Conservation (phyloP, 129 eudicot genomes). For the Pittosporum tobira region DNA sequence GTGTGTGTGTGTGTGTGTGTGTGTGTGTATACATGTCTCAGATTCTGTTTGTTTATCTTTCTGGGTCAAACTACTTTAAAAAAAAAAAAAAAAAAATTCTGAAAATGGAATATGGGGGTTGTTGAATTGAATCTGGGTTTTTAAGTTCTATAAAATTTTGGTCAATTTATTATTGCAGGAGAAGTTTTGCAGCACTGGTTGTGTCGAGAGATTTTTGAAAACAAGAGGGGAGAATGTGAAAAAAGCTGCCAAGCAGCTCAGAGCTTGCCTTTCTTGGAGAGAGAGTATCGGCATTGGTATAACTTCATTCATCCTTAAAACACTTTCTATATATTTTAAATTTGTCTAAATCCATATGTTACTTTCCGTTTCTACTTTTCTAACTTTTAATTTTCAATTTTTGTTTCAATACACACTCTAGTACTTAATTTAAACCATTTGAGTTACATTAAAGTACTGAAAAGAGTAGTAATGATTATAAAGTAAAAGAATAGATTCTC, state of each 20-base stretch:
- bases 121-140: neutral
- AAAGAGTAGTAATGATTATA: conserved; percentile 16
- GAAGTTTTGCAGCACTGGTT: conserved; percentile 75
- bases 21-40: neutral
- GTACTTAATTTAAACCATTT: conserved; percentile 25
- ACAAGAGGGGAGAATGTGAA: conserved; percentile 78
- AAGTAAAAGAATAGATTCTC: conserved; percentile 23
- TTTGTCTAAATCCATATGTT: neutral
- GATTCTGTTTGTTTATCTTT: neutral
- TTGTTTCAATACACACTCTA: conserved; percentile 21
- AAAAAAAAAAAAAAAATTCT: too few relatives aligned
- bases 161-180: conserved; percentile 35
- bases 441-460: conserved; percentile 25
- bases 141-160: neutral
- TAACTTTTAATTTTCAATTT: conserved; percentile 5
- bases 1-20: too few relatives aligned
- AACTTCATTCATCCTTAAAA: conserved; percentile 10
- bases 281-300: conserved; percentile 65
- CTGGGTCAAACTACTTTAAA: neutral
- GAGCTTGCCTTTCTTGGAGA: conserved; percentile 87
- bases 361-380: neutral
- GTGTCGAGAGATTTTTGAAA: conserved; percentile 71
- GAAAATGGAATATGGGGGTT: neutral
- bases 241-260: conserved; percentile 85
- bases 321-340: too few relatives aligned